Percentiles rank a stretch among this genome's conserved stretches.
phyloP scores from a whole-genome alignment of 495 filamentous ascomycete genomes.

The Penicillium herquei region DNA sequence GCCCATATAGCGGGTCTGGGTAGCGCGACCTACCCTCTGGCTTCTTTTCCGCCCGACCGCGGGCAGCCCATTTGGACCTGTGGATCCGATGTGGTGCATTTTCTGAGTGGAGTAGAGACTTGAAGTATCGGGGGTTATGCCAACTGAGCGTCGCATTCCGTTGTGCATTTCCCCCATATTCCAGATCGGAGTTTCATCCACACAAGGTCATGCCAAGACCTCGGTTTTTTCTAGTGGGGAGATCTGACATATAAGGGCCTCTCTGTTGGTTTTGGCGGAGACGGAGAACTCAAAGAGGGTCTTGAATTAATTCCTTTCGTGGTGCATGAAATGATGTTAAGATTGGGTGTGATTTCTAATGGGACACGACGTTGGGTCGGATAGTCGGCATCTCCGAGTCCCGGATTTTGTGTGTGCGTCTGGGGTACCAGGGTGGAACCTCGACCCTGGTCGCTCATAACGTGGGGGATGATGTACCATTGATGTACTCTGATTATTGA shows the following conservation, averaged over 20 bases:
- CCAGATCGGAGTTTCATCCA: not conserved
- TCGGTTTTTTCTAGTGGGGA: not conserved
- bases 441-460: not conserved
- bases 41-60: constrained; percentile 11
- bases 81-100: constrained; percentile 3
- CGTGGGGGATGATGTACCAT: constrained; percentile 1
- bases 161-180: constrained; percentile 18
- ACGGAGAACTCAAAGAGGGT: no score
- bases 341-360: not conserved
- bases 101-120: constrained; percentile 7
- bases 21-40: constrained; percentile 12
- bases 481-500: not conserved
- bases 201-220: constrained; percentile 18
- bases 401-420: constrained; percentile 9
- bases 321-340: not conserved
- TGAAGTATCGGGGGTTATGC: constrained; percentile 16
- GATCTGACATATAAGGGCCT: not conserved
- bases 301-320: not conserved
- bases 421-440: constrained; percentile 1
- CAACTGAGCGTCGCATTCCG: constrained; percentile 14
- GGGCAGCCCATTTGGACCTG: not conserved
- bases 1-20: constrained; percentile 7
- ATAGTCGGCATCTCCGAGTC: constrained; percentile 5
- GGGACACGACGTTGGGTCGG: constrained; percentile 6
- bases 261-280: not conserved